Evolutionary conservation across 2,329 filamentous ascomycete species (phyloP).

Genomic region (Saccharata proteae): DNA sequence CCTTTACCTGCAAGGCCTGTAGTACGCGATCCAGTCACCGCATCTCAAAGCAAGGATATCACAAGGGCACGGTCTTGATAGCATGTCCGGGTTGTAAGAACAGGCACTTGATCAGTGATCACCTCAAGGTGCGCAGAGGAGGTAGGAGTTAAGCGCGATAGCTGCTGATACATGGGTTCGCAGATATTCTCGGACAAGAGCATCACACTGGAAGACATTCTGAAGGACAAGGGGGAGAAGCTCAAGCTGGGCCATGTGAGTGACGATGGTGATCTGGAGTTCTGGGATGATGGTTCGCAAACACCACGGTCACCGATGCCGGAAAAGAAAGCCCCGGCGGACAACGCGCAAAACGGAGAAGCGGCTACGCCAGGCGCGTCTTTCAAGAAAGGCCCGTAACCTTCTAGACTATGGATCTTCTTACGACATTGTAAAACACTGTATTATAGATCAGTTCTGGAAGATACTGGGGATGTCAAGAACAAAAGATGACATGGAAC

Average conservation of each 20-base stretch:
- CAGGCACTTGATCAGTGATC: slow-evolving; percentile 83
- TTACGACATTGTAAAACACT: no score
- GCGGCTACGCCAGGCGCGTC: no score
- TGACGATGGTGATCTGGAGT: slow-evolving; percentile 77
- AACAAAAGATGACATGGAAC: no score
- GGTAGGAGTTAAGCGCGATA: background rate
- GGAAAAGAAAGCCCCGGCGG: no score
- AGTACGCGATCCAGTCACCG: slow-evolving; percentile 66
- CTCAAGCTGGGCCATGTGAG: slow-evolving; percentile 61
- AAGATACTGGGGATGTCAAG: no score
- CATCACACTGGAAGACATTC: slow-evolving; percentile 64
- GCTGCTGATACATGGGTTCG: background rate
- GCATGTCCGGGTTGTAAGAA: slow-evolving; percentile 78
- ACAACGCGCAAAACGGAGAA: no score
- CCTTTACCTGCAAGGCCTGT: slow-evolving; percentile 89
- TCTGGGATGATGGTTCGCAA: slow-evolving; percentile 63
- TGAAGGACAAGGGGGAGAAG: slow-evolving; percentile 61
- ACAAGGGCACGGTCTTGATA: slow-evolving; percentile 78
- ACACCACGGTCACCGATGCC: slow-evolving; percentile 15
- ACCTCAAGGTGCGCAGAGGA: slow-evolving; percentile 49
- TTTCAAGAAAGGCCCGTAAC: no score
- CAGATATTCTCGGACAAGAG: slow-evolving; percentile 60
- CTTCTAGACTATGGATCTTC: no score
- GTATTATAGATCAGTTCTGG: no score
- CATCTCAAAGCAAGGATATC: slow-evolving; percentile 90